Conservation (phyloP, 305 asterid species). For the Solanum hybrid region DNA sequence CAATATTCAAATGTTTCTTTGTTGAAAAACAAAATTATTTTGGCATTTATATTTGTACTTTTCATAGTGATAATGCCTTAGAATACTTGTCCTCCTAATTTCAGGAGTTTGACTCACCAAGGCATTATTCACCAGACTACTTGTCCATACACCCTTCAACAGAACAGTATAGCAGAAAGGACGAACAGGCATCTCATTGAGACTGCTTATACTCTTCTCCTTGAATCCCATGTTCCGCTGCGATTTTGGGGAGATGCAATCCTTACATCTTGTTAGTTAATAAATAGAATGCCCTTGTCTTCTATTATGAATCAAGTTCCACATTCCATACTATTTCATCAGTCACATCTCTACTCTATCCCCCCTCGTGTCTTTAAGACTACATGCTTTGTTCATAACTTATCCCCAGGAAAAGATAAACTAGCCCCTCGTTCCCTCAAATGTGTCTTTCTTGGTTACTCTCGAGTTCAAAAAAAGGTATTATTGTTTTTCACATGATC, state of each 20-base stretch:
- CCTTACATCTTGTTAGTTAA: not conserved
- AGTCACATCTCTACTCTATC: not conserved
- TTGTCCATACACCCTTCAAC: not conserved
- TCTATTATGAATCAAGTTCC: not conserved
- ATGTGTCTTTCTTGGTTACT: not conserved
- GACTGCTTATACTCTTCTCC: not conserved
- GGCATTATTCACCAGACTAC: not conserved
- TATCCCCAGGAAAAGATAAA: not conserved
- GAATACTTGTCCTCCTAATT: not conserved
- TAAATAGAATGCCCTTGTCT: not conserved
- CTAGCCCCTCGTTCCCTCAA: not conserved
- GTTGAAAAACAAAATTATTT: not conserved
- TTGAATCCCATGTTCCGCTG: not conserved
- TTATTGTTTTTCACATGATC: not conserved
- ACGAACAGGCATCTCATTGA: not conserved
- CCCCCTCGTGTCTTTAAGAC: not conserved
- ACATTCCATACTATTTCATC: not conserved
- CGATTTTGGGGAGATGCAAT: not conserved
- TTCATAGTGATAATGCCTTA: not conserved
- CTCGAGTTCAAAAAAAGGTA: not conserved
- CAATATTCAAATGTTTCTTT: not conserved
- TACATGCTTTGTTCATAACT: not conserved
- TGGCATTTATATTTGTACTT: not conserved
- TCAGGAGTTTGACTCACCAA: not conserved
- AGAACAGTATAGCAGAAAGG: not conserved